These are phyloP conservation scores for Uronychia setigera DNA, from an alignment of 73 alveolate species.

Conservation along the genomic window DNA sequence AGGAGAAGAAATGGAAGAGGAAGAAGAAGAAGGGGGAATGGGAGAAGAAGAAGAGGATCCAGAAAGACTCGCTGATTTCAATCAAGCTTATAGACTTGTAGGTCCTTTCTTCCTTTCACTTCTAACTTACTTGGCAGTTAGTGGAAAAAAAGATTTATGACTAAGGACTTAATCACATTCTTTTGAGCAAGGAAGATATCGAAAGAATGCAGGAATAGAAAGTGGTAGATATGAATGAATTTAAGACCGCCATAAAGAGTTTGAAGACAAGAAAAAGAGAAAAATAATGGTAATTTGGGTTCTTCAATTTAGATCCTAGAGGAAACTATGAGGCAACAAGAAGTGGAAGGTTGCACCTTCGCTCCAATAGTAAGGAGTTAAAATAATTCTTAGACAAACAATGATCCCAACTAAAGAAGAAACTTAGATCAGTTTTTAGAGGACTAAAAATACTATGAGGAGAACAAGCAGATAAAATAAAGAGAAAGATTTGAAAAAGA, in stretches of 20 bases:
- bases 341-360: constrained; percentile 56
- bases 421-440: constrained; percentile 50
- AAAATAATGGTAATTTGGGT: background rate
- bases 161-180: background rate
- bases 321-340: constrained; percentile 1
- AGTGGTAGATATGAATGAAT: constrained; percentile 6
- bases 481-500: constrained; percentile 15
- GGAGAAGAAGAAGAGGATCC: constrained; percentile 24
- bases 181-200: constrained; percentile 19
- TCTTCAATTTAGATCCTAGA: background rate
- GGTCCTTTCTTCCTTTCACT: too few species aligned
- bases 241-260: background rate
- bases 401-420: constrained; percentile 29
- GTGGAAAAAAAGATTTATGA: background rate
- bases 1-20: background rate
- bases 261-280: constrained; percentile 1
- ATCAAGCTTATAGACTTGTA: constrained; percentile 32
- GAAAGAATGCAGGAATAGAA: constrained; percentile 3
- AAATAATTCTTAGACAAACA: constrained; percentile 20
- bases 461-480: constrained; percentile 1
- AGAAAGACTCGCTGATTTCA: constrained; percentile 38
- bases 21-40: background rate
- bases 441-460: constrained; percentile 43
- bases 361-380: constrained; percentile 26
- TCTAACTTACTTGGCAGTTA: background rate